Evolutionary conservation across 2,329 filamentous ascomycete genomes (phyloP), one percentile per base, ranked within the genome.

Genomic region (Calonectria honghensis): DNA sequence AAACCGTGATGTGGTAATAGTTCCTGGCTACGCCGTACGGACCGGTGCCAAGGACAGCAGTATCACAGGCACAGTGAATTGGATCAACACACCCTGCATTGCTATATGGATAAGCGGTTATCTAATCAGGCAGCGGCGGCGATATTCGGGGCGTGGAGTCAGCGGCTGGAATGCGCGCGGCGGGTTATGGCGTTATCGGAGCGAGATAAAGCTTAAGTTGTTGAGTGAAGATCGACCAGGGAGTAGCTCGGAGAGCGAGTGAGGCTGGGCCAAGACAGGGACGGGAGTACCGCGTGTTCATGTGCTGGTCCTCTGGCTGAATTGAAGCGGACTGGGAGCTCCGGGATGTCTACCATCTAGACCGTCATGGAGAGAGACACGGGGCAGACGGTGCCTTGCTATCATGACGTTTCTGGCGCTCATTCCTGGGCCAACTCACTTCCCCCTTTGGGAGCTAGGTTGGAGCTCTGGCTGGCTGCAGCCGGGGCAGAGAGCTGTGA

Each of bases 131-230:
- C 51, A 67, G 41, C 6, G 18, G 16, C 11, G 57, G 29, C 51
- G 24, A n/a, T 52, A 51, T 24, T 39, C 41, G 27, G 31, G 35
- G 18, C 29, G 69, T 70, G 64, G 71, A 70, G 54, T 37, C 13
- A 52, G 68, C 37, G 71, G 20, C 61, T 71, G 72, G 78, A 75
- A 81, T 81, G 79, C 70, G 75, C 77, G 70, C 63, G 68, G 73
- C 61, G 63, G 50, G 66, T 74, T 73, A 81, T 81, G 80, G 79
- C 77, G 80, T 81, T 81, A 81, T 81, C 79, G 73, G 78, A 79
- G 48, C 65, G 39, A 79, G 77, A 79, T 78, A 78, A 73, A 77
- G 70, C 77, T 73, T 70, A 74, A 70, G 57, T 68, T 50, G 32
- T 57, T 71, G 64, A 76, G 54, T 50, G 24, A 18, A 37, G 68